Base-by-base conservation (phyloP, 2,329 filamentous ascomycete species). In the Xylaria sp. region DNA sequence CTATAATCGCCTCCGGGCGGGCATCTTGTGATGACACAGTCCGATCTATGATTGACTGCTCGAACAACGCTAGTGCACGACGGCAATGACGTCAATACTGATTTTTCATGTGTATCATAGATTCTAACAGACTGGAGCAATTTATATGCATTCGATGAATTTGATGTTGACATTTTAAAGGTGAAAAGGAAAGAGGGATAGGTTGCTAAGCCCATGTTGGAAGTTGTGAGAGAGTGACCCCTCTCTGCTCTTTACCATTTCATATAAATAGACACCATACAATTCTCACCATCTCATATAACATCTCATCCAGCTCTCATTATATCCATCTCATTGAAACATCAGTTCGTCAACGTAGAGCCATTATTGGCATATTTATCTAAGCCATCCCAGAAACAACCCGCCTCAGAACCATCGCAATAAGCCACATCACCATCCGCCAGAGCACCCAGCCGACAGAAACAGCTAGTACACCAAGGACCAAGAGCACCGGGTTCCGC, bases 401-500 rank as follows among this genome's bases (percentile, higher is more conserved):
- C 39, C 37, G 51, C 8, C 20, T 15, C 5, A 41, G 39, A 56
- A 15, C 39, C 59, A 34, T 60, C 20, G 41, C 31, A 25, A 4
- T 23, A 28, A 63, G 61, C 51, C 63, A 66, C 48, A 60, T 31
- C 31, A 65, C 13, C 23, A 50, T 37, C 34, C 44, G 52, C 64
- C 64, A 68, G 41, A 65, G 46, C 28, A 59, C 18, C 61, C 61
- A 66, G 28, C 23, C n/a, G 25, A 15, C 37, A 3, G 23, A 44
- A 39, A 81, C 73, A 4, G 76, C 73, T 34, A 81, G 72, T 20
- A 84, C 75, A 9, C 80, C 81, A 74, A 92, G 76, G 1, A 79
- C 81, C 3, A 85, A 76, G 28, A 91, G 79, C n/a, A 92, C 84
- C 23, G 81, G 81, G 12, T 82, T 80, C 28, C 88, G 84, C 77